A percentile compares a stretch with the other conserved stretches of the same genome.
phyloP scores from a whole-genome alignment of 805 yeast species.

The Maudiozyma turicensis region DNA sequence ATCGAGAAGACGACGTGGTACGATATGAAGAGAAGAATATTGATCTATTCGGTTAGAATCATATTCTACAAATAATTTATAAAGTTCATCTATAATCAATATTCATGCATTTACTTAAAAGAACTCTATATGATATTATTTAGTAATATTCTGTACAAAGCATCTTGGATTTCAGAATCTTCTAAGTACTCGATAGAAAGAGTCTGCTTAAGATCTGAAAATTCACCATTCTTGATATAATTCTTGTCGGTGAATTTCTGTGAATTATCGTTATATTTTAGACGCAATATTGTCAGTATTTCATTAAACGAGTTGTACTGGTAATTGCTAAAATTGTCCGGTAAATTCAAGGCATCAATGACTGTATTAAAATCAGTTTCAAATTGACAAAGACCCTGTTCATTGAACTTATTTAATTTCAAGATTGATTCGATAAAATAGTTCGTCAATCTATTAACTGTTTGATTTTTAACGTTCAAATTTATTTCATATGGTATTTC shows the following conservation, averaged over 20 bases:
- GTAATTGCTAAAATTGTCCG: constrained; percentile 9
- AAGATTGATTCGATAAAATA: constrained; percentile 30
- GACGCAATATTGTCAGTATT: constrained; percentile 20
- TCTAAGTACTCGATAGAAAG: constrained; percentile 14
- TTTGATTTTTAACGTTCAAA: constrained; percentile 18
- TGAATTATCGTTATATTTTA: constrained; percentile 20
- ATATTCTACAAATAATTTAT: neutral
- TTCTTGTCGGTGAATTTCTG: constrained; percentile 12
- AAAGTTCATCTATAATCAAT: neutral
- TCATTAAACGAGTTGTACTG: constrained; percentile 19
- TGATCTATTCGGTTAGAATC: constrained; percentile 3
- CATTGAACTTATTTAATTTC: constrained; percentile 31
- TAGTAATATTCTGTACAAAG: constrained; percentile 27
- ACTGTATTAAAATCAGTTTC: constrained; percentile 25
- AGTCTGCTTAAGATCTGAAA: constrained; percentile 16
- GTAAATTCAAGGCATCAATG: constrained; percentile 21
- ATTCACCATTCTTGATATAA: constrained; percentile 27
- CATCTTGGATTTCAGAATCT: constrained; percentile 31
- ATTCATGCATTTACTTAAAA: too few species aligned
- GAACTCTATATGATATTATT: constrained; percentile 15
- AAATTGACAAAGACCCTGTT: constrained; percentile 28
- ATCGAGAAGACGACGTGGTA: constrained; percentile 6
- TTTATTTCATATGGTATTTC: constrained; percentile 10
- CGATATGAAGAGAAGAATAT: constrained; percentile 5
- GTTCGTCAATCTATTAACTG: constrained; percentile 23